Evolutionary conservation across 805 yeast genomes (phyloP).

Genomic region (Candida arabinofermentans): DNA sequence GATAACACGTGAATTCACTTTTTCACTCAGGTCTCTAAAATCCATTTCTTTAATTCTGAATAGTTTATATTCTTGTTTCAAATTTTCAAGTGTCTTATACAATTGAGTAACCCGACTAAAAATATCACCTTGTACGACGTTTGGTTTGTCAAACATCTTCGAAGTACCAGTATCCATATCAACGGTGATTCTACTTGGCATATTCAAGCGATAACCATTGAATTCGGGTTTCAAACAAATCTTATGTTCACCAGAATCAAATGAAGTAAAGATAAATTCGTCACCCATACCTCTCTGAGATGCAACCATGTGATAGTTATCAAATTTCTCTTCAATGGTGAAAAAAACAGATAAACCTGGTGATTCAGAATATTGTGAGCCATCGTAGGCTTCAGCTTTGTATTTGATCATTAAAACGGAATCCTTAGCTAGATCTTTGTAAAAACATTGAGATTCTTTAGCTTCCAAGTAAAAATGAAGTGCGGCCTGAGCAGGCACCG

Average conservation of each 20-base stretch:
- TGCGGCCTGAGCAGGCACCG: conserved; percentile 6
- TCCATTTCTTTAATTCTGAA: conserved; percentile 66
- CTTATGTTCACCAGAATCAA: conserved; percentile 81
- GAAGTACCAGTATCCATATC: conserved; percentile 71
- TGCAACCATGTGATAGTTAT: conserved; percentile 74
- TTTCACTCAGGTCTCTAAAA: conserved; percentile 76
- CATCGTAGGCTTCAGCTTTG: conserved; percentile 37
- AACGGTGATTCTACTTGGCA: conserved; percentile 53
- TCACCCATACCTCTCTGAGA: conserved; percentile 55
- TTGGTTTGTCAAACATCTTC: conserved; percentile 53
- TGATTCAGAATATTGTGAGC: conserved; percentile 1
- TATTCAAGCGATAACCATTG: conserved; percentile 37
- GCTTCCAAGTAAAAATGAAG: conserved; percentile 51
- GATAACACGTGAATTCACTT: conserved; percentile 67
- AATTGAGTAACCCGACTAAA: conserved; percentile 53
- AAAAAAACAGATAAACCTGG: conserved; percentile 16
- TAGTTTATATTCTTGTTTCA: conserved; percentile 61
- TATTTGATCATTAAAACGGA: conserved; percentile 48
- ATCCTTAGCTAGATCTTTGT: conserved; percentile 49
- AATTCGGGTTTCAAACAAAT: conserved; percentile 58
- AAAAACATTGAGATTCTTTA: conserved; percentile 51
- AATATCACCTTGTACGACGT: conserved; percentile 41
- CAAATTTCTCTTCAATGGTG: conserved; percentile 61
- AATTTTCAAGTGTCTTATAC: conserved; percentile 51
- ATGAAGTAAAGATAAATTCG: conserved; percentile 75